Percentiles rank a stretch among this genome's conserved stretches.
Evolutionary conservation across 768 basidiomycete genomes (phyloP).

Genomic region (Mycena galericulata): DNA sequence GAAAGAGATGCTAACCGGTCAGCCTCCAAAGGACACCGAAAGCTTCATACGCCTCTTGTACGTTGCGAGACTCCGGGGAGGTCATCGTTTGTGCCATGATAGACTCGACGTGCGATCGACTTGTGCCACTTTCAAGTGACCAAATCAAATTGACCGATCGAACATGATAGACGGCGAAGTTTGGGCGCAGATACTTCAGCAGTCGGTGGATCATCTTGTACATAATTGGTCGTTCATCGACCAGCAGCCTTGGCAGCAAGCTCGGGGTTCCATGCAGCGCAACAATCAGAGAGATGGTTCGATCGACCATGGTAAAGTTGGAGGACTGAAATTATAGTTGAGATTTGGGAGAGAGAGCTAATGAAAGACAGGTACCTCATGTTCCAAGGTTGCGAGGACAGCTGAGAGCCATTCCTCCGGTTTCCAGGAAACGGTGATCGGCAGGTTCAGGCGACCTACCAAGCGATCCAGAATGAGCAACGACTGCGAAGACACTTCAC

Average conservation of each 20-base stretch:
- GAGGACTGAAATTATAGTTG: constrained; percentile 53
- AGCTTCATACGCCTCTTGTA: constrained; percentile 78
- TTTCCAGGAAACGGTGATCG: constrained; percentile 65
- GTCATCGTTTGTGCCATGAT: constrained; percentile 81
- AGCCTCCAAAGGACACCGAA: constrained; percentile 95
- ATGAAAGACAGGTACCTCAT: constrained; percentile 56
- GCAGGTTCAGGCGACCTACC: constrained; percentile 55
- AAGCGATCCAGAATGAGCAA: constrained; percentile 66
- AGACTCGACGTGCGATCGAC: constrained; percentile 77
- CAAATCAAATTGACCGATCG: constrained; percentile 88
- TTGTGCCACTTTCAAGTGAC: constrained; percentile 72
- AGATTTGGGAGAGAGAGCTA: constrained; percentile 15
- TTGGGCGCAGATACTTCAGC: constrained; percentile 76
- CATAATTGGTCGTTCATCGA: constrained; percentile 69
- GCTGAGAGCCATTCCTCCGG: constrained; percentile 71
- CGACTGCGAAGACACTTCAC: constrained; percentile 65
- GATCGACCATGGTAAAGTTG: constrained; percentile 79
- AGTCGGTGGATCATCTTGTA: constrained; percentile 75
- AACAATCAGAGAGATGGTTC: constrained; percentile 67
- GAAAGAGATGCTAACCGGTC: constrained; percentile 65
- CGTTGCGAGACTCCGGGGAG: constrained; percentile 58
- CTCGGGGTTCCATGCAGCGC: constrained; percentile 62
- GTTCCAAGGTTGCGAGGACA: constrained; percentile 65
- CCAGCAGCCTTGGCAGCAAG: constrained; percentile 63
- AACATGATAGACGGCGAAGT: constrained; percentile 79